These are phyloP conservation scores for Trichoderma hamatum DNA, from an alignment of 2,329 filamentous ascomycete species.

Conservation along the genomic window DNA sequence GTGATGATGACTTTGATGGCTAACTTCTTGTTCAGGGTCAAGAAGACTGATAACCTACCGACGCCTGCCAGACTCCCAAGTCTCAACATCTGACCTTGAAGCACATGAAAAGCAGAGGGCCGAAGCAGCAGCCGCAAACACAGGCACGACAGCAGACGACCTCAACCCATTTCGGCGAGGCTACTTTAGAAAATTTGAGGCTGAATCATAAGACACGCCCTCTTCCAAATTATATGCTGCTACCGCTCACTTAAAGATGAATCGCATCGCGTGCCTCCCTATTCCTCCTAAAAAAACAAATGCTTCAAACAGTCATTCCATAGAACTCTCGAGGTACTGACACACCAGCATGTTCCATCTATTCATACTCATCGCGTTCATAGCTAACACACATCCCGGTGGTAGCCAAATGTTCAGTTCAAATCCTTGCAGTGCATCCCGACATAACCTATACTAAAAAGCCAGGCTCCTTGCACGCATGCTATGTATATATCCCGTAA, in stretches of 20 bases:
- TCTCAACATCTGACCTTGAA: slow-evolving; percentile 50
- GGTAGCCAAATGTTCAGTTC: slow-evolving; percentile 11
- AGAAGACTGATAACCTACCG: slow-evolving; percentile 85
- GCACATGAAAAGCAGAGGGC: slow-evolving; percentile 39
- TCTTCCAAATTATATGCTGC: background rate
- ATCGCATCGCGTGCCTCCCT: background rate
- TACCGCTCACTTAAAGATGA: background rate
- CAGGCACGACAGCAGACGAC: slow-evolving; percentile 59
- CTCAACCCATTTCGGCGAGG: slow-evolving; percentile 63
- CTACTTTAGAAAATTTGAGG: slow-evolving; percentile 60
- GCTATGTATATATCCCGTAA: slow-evolving; percentile 23
- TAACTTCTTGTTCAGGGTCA: slow-evolving; percentile 64
- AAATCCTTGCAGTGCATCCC: slow-evolving; percentile 22
- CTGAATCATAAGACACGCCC: slow-evolving; percentile 25
- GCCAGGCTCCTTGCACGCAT: slow-evolving; percentile 24
- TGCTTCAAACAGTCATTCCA: background rate
- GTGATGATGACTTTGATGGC: too few species aligned
- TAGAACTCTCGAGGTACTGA: background rate
- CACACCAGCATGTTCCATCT: slow-evolving; percentile 1
- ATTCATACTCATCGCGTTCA: slow-evolving; percentile 21
- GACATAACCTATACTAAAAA: slow-evolving; percentile 23
- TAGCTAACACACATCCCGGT: background rate
- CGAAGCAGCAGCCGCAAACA: slow-evolving; percentile 32
- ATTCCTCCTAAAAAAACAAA: background rate
- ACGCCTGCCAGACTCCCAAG: slow-evolving; percentile 63